A percentile compares a stretch with the other conserved stretches of the same genome.
Conservation (phyloP, 768 basidiomycete species). For the Cystobasidium ongulense region DNA sequence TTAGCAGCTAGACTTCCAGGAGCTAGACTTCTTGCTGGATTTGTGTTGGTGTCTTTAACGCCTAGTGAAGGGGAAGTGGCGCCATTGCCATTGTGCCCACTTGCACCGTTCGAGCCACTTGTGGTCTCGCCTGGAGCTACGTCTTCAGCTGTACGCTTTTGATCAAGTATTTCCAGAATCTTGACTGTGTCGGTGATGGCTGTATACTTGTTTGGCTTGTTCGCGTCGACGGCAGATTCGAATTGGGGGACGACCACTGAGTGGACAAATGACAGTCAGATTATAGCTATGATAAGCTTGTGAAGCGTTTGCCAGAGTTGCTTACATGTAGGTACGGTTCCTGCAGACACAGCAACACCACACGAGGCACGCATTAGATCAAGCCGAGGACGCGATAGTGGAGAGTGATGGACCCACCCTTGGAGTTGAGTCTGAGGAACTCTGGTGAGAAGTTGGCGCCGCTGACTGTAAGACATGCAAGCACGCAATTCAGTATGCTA, state of each 20-base stretch:
- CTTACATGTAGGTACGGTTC: constrained; percentile 25
- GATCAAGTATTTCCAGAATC: constrained; percentile 18
- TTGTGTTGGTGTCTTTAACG: background rate
- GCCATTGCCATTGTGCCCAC: background rate
- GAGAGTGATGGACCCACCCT: background rate
- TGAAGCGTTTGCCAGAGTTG: too few relatives aligned
- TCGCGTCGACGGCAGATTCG: constrained; percentile 22
- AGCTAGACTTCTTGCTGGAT: constrained; percentile 15
- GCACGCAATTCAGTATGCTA: background rate
- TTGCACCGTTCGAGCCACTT: background rate
- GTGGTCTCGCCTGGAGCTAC: background rate
- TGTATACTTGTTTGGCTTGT: constrained; percentile 17
- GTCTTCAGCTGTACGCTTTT: background rate
- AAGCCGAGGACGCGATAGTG: background rate
- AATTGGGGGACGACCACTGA: constrained; percentile 29
- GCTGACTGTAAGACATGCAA: background rate
- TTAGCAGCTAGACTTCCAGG: constrained; percentile 17
- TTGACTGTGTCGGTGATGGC: constrained; percentile 1
- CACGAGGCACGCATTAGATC: background rate
- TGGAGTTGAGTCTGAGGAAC: constrained; percentile 26
- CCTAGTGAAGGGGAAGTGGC: background rate
- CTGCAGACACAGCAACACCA: background rate
- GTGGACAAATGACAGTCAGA: background rate
- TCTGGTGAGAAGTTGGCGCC: constrained; percentile 31
- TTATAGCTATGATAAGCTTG: background rate